Evolutionary conservation across 2,329 filamentous ascomycete species (phyloP).

Genomic region (Aspergillus intermedius): DNA sequence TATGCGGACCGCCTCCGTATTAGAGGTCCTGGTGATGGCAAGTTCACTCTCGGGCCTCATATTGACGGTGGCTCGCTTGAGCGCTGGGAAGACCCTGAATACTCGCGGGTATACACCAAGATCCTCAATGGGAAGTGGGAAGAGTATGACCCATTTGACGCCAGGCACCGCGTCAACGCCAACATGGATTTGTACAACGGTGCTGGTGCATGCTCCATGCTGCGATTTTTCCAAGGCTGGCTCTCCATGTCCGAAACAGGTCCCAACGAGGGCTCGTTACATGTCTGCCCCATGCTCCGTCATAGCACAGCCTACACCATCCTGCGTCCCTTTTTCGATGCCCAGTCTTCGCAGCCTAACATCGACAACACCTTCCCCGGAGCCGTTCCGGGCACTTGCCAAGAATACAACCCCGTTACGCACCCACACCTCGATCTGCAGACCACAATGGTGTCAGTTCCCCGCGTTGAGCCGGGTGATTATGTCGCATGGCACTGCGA

Average conservation of each 20-base stretch:
- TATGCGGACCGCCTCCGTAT: slow-evolving; percentile 71
- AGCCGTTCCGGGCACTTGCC: slow-evolving; percentile 60
- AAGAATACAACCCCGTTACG: slow-evolving; percentile 58
- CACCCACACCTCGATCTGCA: slow-evolving; percentile 66
- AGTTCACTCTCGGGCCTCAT: slow-evolving; percentile 67
- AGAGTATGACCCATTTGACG: slow-evolving; percentile 75
- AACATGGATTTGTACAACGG: slow-evolving; percentile 73
- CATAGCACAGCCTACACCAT: slow-evolving; percentile 74
- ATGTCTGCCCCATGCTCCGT: slow-evolving; percentile 71
- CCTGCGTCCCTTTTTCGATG: slow-evolving; percentile 74
- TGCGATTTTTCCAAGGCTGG: slow-evolving; percentile 89
- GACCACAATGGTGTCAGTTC: slow-evolving; percentile 65
- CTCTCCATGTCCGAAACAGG: slow-evolving; percentile 65
- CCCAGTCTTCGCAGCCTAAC: slow-evolving; percentile 39
- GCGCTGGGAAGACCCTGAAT: slow-evolving; percentile 65
- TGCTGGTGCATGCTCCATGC: slow-evolving; percentile 73
- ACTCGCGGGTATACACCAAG: slow-evolving; percentile 64
- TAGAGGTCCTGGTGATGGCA: slow-evolving; percentile 61
- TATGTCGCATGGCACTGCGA: slow-evolving; percentile 78
- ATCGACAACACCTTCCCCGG: slow-evolving; percentile 56
- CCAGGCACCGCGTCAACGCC: slow-evolving; percentile 59
- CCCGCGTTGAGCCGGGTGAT: slow-evolving; percentile 63
- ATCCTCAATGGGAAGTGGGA: slow-evolving; percentile 75
- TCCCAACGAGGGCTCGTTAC: slow-evolving; percentile 69
- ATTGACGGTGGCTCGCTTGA: slow-evolving; percentile 69